Evolutionary conservation across 768 basidiomycete species (phyloP).

Genomic region (Mycena venus): DNA sequence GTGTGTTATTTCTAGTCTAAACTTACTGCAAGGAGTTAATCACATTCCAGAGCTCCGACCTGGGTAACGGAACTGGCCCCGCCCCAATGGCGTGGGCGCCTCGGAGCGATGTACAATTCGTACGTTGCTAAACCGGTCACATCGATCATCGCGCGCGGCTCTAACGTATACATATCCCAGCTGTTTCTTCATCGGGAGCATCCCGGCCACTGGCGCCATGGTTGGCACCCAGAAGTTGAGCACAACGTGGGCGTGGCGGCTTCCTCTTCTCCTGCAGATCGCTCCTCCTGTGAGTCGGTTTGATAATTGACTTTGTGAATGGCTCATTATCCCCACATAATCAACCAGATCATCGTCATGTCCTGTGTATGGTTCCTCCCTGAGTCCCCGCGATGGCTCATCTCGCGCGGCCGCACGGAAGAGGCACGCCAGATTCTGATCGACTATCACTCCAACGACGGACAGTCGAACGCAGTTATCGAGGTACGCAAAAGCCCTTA

Average conservation of each 20-base stretch:
- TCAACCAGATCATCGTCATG: slow-evolving; percentile 50
- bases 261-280: slow-evolving; percentile 68
- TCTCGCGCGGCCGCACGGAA: slow-evolving; percentile 45
- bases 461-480: slow-evolving; percentile 39
- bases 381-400: slow-evolving; percentile 42
- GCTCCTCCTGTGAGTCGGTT: slow-evolving; percentile 33
- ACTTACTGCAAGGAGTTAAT: neutral
- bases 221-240: slow-evolving; percentile 59
- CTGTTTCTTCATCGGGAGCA: slow-evolving; percentile 39
- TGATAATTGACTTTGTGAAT: neutral
- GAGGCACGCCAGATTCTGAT: slow-evolving; percentile 49
- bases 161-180: neutral
- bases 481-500: slow-evolving; percentile 21
- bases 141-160: too few relatives aligned
- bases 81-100: slow-evolving; percentile 45
- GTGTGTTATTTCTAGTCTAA: neutral
- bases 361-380: slow-evolving; percentile 55
- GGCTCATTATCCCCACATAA: neutral
- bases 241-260: slow-evolving; percentile 71
- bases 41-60: slow-evolving; percentile 54
- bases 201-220: slow-evolving; percentile 40
- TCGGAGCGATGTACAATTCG: slow-evolving; percentile 64
- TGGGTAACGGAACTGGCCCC: slow-evolving; percentile 54
- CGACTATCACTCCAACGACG: slow-evolving; percentile 42
- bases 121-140: slow-evolving; percentile 51